Percentiles rank a stretch among this genome's conserved stretches.
These are phyloP conservation scores for Scortechinia acanthostroma DNA, from an alignment of 2,329 filamentous ascomycete species.

Conservation along the genomic window DNA sequence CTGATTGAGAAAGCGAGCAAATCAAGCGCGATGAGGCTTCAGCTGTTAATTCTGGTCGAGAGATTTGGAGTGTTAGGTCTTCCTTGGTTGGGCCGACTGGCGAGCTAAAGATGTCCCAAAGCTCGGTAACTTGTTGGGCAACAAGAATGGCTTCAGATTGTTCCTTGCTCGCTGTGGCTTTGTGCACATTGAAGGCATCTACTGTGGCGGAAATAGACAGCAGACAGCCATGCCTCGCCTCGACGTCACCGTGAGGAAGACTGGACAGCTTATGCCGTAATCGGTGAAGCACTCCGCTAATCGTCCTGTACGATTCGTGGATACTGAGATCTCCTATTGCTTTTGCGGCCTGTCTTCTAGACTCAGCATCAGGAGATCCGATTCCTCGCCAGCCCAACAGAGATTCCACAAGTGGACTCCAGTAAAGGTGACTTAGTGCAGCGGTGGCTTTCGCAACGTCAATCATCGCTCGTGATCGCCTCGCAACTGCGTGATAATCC, in stretches of 20 bases:
- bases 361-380: slow-evolving; percentile 69
- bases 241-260: slow-evolving; percentile 25
- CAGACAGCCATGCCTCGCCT: slow-evolving; percentile 31
- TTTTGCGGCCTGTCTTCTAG: slow-evolving; percentile 64
- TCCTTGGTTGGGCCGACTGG: slow-evolving; percentile 20
- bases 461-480: slow-evolving; percentile 74
- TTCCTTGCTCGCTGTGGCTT: slow-evolving; percentile 9
- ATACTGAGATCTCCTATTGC: slow-evolving; percentile 57
- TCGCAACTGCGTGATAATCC: slow-evolving; percentile 86
- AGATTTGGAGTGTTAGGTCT: slow-evolving; percentile 24
- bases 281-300: slow-evolving; percentile 14
- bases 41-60: slow-evolving; percentile 28
- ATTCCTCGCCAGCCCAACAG: slow-evolving; percentile 82
- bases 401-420: slow-evolving; percentile 61
- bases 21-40: slow-evolving; percentile 28
- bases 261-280: slow-evolving; percentile 30
- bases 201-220: slow-evolving; percentile 26
- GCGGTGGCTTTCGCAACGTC: slow-evolving; percentile 69
- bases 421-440: slow-evolving; percentile 61
- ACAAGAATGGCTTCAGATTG: slow-evolving; percentile 14
- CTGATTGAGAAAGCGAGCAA: slow-evolving; percentile 21
- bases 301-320: slow-evolving; percentile 20
- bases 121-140: slow-evolving; percentile 12
- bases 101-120: slow-evolving; percentile 27
- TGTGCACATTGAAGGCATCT: slow-evolving; percentile 15